Conservation (phyloP, 2,329 filamentous ascomycete genomes). For the Aspergillus uvarum region DNA sequence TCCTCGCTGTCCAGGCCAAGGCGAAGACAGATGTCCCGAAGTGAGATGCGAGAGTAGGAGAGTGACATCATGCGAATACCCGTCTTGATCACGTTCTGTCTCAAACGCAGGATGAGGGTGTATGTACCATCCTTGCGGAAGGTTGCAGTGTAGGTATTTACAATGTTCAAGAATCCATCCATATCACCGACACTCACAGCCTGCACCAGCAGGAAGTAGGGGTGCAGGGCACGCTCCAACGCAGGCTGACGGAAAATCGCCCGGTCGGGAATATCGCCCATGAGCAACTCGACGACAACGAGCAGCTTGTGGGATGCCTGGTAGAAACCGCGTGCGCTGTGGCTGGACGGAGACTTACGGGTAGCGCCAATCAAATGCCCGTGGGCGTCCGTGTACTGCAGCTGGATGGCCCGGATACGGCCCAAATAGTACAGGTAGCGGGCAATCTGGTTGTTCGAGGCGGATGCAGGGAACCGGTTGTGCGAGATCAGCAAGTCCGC, state of each 20-base stretch:
- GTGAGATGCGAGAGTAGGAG: constrained; percentile 94
- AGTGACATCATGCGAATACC: constrained; percentile 99
- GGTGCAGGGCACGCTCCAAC: constrained; percentile 82
- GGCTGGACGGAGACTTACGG: constrained; percentile 87
- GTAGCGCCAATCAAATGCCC: constrained; percentile 91
- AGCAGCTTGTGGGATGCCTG: constrained; percentile 96
- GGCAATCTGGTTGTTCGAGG: constrained; percentile 96
- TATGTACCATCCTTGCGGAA: constrained; percentile 96
- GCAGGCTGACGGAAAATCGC: constrained; percentile 87
- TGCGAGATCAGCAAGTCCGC: constrained; percentile 94
- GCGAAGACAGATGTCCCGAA: constrained; percentile 95
- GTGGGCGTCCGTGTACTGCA: constrained; percentile 95
- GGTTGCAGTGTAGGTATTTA: constrained; percentile 74
- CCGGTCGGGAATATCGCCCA: constrained; percentile 97
- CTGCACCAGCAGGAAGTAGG: constrained; percentile 91
- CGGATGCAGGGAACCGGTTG: constrained; percentile 89
- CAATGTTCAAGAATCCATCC: constrained; percentile 85
- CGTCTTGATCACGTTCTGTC: constrained; percentile 99
- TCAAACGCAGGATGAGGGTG: constrained; percentile 86
- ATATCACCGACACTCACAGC: constrained; percentile 95
- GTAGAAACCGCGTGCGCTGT: constrained; percentile 88
- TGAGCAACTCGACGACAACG: constrained; percentile 91
- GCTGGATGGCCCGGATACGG: constrained; percentile 91
- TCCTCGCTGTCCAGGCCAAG: constrained; percentile 92
- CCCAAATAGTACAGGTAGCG: constrained; percentile 97